Evolutionary conservation across 352 stramenopile species (phyloP).

Genomic region (Aphanomyces cochlioides): DNA sequence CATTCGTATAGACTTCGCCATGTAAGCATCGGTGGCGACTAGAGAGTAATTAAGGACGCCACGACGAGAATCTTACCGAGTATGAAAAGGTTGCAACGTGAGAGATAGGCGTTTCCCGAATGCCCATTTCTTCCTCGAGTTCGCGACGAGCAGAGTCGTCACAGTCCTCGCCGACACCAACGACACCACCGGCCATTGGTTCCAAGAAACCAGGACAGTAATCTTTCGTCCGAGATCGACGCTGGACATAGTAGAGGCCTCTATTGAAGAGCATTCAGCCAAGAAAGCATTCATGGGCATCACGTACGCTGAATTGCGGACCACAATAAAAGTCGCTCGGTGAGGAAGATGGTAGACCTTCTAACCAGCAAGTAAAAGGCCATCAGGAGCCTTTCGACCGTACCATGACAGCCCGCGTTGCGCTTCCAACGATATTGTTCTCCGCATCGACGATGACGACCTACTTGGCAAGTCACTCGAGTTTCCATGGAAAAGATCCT

Average conservation of each 20-base stretch:
- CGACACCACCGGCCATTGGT: conserved; percentile 74
- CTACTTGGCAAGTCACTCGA: too few species aligned
- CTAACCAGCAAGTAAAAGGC: too few species aligned
- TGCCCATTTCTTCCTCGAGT: conserved; percentile 80
- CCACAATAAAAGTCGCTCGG: too few species aligned
- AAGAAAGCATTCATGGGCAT: too few species aligned
- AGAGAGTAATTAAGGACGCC: too few species aligned
- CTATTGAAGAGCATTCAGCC: conserved; percentile 34
- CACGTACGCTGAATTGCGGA: too few species aligned
- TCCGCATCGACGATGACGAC: too few species aligned
- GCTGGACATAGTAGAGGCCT: conserved; percentile 77
- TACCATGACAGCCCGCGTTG: too few species aligned
- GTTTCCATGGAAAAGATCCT: too few species aligned
- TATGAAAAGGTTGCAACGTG: conserved; percentile 70
- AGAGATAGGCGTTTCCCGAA: conserved; percentile 51
- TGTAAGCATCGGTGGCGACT: conserved; percentile 42
- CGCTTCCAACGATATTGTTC: too few species aligned
- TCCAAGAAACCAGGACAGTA: conserved; percentile 83
- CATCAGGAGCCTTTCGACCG: too few species aligned
- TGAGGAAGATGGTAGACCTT: too few species aligned
- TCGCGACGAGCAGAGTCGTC: conserved; percentile 64
- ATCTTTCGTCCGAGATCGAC: conserved; percentile 83
- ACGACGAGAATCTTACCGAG: conserved; percentile 1
- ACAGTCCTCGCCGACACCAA: conserved; percentile 68
- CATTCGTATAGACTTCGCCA: conserved; percentile 77